Evolutionary conservation across 73 alveolate genomes (phyloP).

Genomic region (Symbiodinium natans): DNA sequence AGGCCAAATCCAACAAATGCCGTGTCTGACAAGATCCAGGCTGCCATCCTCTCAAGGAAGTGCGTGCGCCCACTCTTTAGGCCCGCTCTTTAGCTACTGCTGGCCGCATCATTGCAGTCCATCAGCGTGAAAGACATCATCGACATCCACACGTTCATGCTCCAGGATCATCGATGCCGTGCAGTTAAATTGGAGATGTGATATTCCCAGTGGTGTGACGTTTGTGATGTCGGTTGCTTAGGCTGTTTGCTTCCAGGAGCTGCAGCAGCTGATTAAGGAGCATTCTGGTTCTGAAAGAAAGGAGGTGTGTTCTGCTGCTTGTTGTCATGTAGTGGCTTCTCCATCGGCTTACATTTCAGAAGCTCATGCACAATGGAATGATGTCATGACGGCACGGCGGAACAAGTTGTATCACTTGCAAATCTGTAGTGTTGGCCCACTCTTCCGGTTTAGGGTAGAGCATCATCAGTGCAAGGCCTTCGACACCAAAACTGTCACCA

Average conservation of each 20-base stretch:
- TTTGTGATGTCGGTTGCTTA: no score
- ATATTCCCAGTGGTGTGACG: no score
- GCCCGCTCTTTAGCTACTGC: not conserved
- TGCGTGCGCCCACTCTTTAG: not conserved
- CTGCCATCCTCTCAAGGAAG: not conserved
- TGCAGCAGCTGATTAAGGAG: constrained; percentile 13
- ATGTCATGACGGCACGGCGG: no score
- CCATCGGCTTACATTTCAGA: no score
- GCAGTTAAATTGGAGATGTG: no score
- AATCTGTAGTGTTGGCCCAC: no score
- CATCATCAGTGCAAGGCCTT: constrained; percentile 41
- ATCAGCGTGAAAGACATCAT: constrained; percentile 82
- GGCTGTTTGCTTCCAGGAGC: no score
- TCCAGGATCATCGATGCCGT: constrained; percentile 67
- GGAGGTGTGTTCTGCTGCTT: not conserved
- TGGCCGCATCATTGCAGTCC: not conserved
- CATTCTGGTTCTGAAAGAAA: not conserved
- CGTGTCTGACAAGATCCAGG: constrained; percentile 82
- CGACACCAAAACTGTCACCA: constrained; percentile 82
- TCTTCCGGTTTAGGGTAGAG: no score
- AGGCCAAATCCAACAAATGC: constrained; percentile 70
- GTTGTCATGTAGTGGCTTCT: not conserved
- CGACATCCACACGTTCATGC: constrained; percentile 75
- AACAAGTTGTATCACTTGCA: no score
- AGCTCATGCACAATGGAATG: no score